Conservation (phyloP, 1,139 yeast species). For the Geotrichum cucujoidarum region DNA sequence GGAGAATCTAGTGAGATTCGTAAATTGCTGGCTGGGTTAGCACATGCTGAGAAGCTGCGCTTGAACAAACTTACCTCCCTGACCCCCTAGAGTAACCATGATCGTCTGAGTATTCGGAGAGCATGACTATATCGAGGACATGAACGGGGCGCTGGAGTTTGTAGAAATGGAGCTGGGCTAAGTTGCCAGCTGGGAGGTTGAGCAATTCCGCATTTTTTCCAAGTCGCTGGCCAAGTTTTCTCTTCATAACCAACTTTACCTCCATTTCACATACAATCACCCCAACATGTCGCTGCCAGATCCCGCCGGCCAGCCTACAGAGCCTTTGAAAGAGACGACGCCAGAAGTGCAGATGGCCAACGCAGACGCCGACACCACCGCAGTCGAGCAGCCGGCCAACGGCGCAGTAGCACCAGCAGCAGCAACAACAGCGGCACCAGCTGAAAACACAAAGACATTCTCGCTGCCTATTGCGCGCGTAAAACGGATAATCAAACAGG, state of each 20-base stretch:
- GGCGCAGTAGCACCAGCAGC: background rate
- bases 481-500: constrained; percentile 77
- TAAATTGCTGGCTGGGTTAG: background rate
- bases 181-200: too few species aligned
- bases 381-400: too few species aligned
- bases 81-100: background rate
- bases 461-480: constrained; percentile 71
- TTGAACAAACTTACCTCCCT: background rate
- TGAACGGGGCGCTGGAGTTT: background rate
- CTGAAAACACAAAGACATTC: constrained; percentile 3
- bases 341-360: background rate
- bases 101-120: too few species aligned
- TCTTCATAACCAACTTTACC: too few species aligned
- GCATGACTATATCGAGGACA: too few species aligned
- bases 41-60: background rate
- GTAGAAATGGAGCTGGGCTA: background rate
- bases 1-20: too few species aligned
- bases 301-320: background rate
- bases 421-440: background rate
- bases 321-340: background rate
- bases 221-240: background rate
- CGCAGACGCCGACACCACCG: background rate
- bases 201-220: too few species aligned
- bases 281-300: background rate
- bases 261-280: background rate